Evolutionary conservation across 352 stramenopile genomes (phyloP).

Genomic region (Phytophthora palmivora): DNA sequence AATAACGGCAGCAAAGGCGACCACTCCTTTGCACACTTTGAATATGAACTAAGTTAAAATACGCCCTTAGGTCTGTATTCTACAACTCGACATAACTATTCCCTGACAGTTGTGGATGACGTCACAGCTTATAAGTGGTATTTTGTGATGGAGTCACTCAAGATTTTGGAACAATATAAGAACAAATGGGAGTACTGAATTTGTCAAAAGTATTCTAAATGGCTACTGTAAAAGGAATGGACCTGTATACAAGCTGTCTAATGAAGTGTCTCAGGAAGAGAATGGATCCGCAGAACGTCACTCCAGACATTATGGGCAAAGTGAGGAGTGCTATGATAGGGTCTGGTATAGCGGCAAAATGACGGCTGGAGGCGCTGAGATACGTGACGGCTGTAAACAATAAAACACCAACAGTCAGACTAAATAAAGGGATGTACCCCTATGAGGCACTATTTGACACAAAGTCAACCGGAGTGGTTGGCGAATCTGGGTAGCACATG

Average conservation of each 20-base stretch:
- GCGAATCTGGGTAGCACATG: not conserved
- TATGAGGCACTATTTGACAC: slow-evolving; percentile 17
- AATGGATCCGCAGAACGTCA: slow-evolving; percentile 9
- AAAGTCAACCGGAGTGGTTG: not conserved
- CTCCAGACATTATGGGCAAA: slow-evolving; percentile 14
- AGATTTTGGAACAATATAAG: slow-evolving; percentile 7
- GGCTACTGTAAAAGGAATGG: not conserved
- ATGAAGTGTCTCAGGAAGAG: slow-evolving; percentile 6
- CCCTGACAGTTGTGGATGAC: too few relatives aligned
- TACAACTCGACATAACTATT: not conserved
- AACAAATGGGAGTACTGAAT: slow-evolving; percentile 16
- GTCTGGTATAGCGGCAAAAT: slow-evolving; percentile 9
- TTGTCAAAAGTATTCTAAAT: not conserved
- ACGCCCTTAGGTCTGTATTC: not conserved
- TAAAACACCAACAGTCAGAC: slow-evolving; percentile 7
- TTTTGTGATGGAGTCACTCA: slow-evolving; percentile 19
- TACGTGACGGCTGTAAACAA: slow-evolving; percentile 7
- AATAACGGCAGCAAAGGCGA: not conserved
- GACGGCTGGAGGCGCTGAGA: slow-evolving; percentile 8
- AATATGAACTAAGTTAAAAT: not conserved
- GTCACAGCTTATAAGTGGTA: slow-evolving; percentile 13
- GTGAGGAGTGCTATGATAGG: slow-evolving; percentile 2
- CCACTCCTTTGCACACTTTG: not conserved
- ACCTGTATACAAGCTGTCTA: slow-evolving; percentile 7
- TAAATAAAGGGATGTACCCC: slow-evolving; percentile 6